These are phyloP conservation scores for Aegilops longissima DNA, from an alignment of 176 grass and related monocot species.

Conservation along the genomic window DNA sequence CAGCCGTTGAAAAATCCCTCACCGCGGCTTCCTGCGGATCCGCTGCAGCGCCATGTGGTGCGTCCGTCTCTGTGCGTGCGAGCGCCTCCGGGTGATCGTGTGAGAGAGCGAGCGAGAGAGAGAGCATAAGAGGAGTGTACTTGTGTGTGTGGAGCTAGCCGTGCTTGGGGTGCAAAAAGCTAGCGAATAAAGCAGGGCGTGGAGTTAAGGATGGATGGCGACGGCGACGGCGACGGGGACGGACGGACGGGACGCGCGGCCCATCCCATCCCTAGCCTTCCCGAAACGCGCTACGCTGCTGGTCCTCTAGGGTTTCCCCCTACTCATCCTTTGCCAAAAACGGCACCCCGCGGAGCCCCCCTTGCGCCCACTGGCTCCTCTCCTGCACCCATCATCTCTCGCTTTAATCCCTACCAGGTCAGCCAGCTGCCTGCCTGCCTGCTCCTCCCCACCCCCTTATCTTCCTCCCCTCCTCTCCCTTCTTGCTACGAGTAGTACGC, in stretches of 20 bases:
- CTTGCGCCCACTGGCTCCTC: slow-evolving; percentile 31
- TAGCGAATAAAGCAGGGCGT: slow-evolving; percentile 17
- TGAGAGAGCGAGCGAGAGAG: background rate
- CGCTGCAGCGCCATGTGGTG: background rate
- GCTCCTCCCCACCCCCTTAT: background rate
- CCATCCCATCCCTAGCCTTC: slow-evolving; percentile 31
- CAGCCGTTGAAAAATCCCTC: background rate
- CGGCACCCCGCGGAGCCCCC: slow-evolving; percentile 14
- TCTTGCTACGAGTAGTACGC: background rate
- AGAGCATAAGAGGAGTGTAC: background rate
- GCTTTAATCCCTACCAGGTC: background rate
- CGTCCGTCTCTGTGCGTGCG: background rate
- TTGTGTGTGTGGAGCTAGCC: background rate
- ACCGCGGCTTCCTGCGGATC: background rate
- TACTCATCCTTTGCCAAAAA: slow-evolving; percentile 41
- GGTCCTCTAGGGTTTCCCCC: slow-evolving; percentile 42
- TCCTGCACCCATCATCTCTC: background rate
- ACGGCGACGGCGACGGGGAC: background rate
- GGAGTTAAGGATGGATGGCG: background rate
- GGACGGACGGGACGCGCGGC: background rate
- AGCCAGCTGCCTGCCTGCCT: background rate
- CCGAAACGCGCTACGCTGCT: slow-evolving; percentile 37
- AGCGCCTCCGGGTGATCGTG: background rate
- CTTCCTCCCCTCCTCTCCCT: background rate
- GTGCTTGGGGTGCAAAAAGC: background rate